Evolutionary conservation across 495 filamentous ascomycete genomes (phyloP), one percentile per base, ranked within the genome.

Genomic region (Umbilicaria muhlenbergii): DNA sequence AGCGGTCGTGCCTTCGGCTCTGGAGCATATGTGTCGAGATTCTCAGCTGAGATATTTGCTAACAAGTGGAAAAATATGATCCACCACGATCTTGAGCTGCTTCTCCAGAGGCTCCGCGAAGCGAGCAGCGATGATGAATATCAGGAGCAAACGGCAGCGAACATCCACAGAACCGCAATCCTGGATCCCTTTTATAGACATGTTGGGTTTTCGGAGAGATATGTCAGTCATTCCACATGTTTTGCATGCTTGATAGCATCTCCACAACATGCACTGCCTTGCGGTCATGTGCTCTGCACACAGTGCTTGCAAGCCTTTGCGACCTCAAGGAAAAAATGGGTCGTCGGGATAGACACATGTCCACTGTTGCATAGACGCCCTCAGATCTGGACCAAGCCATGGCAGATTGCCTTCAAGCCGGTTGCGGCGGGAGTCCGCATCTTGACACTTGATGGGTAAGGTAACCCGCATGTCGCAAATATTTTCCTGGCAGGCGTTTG

Each of bases 251-350:
- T 77, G 39, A 58, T 60, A 32, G 66, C 69, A 32, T 49, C 67
- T 0, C 69, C 74, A 0, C 63, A 75, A 42, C 67, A 77, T 47
- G 58, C 64, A 1, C 43, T 80, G 3, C 65, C 66, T 10, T 80
- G 74, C 46, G 74, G 74, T 0, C 75, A 80, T 54, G 64, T 75
- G 5, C 54, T 78, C 0, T 78, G 75, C 45, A 62, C 63, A 10
- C 52, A 58, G 4, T 75, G 71, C 37, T 41, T 62, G 0, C 55
- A 51, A 32, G 53, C 51, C 0, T 64, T 58, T 38, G 58, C 58
- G 1, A 18, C 24, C 0, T 1, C 38, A 14, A 12, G 33, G 7
- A 43, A 34, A 1, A 38, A 44, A 32, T 34, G 16, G 3, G 6
- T 47, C 0, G 28, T 48, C 1, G 45, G 44, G 10, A 41, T 51